Evolutionary conservation across 805 yeast species (phyloP), one percentile per base, ranked within the genome.

Genomic region (Hanseniaspora hatyaiensis): DNA sequence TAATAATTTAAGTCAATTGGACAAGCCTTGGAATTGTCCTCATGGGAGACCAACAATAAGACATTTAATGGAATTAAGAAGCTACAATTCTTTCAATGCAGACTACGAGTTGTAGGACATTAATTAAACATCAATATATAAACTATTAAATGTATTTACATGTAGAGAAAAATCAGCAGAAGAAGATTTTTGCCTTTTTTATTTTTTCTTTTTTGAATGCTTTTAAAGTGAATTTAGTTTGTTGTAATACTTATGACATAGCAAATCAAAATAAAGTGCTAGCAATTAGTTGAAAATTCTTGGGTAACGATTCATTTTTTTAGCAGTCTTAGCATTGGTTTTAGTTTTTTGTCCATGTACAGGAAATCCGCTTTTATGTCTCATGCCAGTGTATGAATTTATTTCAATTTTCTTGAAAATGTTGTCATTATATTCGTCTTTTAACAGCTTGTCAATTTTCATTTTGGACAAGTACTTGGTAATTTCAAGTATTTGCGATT

Each of bases 11-110:
- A 75, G 89, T 11, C 66, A 61, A 0, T 67, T 92, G 32, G 88
- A 86, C 52, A 84, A 85, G 59, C 99, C 99, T 0, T 92, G 99
- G 98, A 82, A 80, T 55, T 78, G 87, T 58, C 99, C 99, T 0
- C 99, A 92, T 64, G 98, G 99, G 0, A 68, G 99, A 53, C 99
- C 98, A 0, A 92, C 99, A 1, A 78, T 92, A 82, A 72, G 98
- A 48, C 96, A 89, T 62, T 67, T 89, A 50, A 75, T 80, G 51
- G 86, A 83, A 49, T 57, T 80, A 32, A 61, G 66, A 34, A 62
- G 66, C 39, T 70, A 77, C 73, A 55, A 58, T 18, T 54, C 70
- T 0, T 75, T 74, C 52, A 55, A 55, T 8, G 65, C 63, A 2
- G 80, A 75, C 54, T 71, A 72, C 54, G 50, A 52, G 15, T 16